phyloP scores from a whole-genome alignment of 352 stramenopile genomes.

The Thalassiosira hispida region DNA sequence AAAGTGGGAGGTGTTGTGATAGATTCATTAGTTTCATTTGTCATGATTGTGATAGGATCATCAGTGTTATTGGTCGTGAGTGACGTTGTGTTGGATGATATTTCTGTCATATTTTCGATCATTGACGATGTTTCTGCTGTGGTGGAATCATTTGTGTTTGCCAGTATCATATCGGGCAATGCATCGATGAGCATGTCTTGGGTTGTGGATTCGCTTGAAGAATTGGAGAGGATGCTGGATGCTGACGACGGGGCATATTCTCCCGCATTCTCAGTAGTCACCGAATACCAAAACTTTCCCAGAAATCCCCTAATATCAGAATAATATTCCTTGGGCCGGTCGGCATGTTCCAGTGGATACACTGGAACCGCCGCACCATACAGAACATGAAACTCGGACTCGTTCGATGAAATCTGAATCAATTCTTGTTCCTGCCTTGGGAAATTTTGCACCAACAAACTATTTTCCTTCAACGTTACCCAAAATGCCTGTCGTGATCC shows the following conservation, averaged over 20 bases:
- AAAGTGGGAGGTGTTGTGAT: not conserved
- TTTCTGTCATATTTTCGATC: too few species aligned
- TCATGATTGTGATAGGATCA: not conserved
- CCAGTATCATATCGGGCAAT: too few species aligned
- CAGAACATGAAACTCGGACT: slow-evolving; percentile 7
- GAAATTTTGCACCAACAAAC: slow-evolving; percentile 10
- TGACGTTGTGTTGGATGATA: not conserved
- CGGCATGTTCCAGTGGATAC: not conserved
- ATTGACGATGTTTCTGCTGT: too few species aligned
- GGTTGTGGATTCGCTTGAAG: too few species aligned
- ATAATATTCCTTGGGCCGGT: not conserved
- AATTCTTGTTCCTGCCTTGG: too few species aligned
- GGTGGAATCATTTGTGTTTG: too few species aligned
- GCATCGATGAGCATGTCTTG: too few species aligned
- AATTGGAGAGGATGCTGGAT: too few species aligned
- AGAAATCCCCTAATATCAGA: slow-evolving; percentile 6
- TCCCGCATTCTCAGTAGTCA: not conserved
- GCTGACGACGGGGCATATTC: too few species aligned
- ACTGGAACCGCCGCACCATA: not conserved
- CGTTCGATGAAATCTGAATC: not conserved
- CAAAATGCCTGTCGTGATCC: slow-evolving; percentile 5
- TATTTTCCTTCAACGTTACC: not conserved
- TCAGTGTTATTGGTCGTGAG: not conserved
- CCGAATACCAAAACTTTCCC: slow-evolving; percentile 7
- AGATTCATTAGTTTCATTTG: not conserved